Evolutionary conservation across 2,329 filamentous ascomycete genomes (phyloP).

Genomic region (Tothia fuscella): DNA sequence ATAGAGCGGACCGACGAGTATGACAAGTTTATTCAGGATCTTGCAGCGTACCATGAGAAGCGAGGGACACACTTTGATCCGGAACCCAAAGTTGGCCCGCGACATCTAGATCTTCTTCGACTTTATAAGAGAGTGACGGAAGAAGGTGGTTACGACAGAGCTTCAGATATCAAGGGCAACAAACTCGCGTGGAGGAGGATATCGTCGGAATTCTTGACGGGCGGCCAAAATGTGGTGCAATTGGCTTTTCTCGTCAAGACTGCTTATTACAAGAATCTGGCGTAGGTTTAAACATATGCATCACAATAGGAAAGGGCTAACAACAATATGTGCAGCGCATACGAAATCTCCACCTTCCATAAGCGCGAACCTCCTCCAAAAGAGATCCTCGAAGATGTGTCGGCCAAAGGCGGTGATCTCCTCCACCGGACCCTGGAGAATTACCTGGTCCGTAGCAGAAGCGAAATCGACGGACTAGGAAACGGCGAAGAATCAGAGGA

Average conservation of each 20-base stretch:
- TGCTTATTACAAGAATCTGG: slow-evolving; percentile 80
- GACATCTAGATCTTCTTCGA: slow-evolving; percentile 63
- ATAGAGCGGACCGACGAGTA: slow-evolving; percentile 51
- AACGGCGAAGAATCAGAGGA: slow-evolving; percentile 43
- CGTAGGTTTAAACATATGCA: slow-evolving; percentile 29
- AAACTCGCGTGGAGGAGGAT: slow-evolving; percentile 79
- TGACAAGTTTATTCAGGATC: slow-evolving; percentile 62
- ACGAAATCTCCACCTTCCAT: slow-evolving; percentile 69
- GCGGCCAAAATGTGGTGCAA: slow-evolving; percentile 64
- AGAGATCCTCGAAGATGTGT: slow-evolving; percentile 69
- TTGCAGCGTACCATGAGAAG: slow-evolving; percentile 63
- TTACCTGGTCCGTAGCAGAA: slow-evolving; percentile 42
- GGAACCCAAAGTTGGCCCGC: slow-evolving; percentile 68
- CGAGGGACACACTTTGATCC: slow-evolving; percentile 64
- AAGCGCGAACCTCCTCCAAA: slow-evolving; percentile 73
- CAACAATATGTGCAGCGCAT: slow-evolving; percentile 40
- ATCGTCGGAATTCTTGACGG: slow-evolving; percentile 63
- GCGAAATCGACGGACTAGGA: slow-evolving; percentile 33
- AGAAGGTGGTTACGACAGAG: slow-evolving; percentile 75
- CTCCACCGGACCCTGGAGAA: slow-evolving; percentile 69
- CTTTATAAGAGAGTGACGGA: slow-evolving; percentile 67
- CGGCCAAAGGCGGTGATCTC: slow-evolving; percentile 73
- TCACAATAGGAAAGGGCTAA: neutral
- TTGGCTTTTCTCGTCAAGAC: slow-evolving; percentile 78
- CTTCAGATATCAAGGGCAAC: slow-evolving; percentile 53